Evolutionary conservation across 176 grass and related monocot species (phyloP).

Genomic region (Chloris gayana): DNA sequence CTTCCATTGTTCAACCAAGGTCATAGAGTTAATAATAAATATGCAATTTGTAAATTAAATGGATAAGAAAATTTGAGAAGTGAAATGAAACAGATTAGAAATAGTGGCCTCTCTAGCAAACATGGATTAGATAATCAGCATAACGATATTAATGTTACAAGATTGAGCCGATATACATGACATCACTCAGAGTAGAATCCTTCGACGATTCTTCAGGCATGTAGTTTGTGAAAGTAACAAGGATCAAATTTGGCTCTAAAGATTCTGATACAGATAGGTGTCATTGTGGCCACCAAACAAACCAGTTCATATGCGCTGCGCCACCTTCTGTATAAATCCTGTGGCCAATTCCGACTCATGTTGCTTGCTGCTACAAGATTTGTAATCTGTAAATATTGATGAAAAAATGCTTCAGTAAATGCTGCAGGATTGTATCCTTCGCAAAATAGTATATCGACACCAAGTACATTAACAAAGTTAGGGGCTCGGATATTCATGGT

Average conservation of each 20-base stretch:
- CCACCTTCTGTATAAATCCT: conserved; percentile 96
- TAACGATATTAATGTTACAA: neutral
- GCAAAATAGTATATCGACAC: neutral
- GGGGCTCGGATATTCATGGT: neutral
- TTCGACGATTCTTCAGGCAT: neutral
- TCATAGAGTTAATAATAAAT: no score
- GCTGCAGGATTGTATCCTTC: neutral
- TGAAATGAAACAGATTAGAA: neutral
- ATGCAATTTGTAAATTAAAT: neutral
- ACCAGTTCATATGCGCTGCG: conserved; percentile 71
- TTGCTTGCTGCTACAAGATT: conserved; percentile 88
- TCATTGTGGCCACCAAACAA: conserved; percentile 21
- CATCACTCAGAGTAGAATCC: neutral
- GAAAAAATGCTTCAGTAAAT: conserved; percentile 35
- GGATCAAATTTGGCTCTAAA: neutral
- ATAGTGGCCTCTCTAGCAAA: neutral
- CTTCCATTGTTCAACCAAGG: neutral
- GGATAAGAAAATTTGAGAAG: neutral
- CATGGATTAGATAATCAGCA: conserved; percentile 6
- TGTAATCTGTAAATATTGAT: conserved; percentile 65
- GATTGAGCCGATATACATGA: neutral
- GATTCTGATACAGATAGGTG: conserved; percentile 6
- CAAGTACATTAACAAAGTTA: neutral
- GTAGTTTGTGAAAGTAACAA: neutral
- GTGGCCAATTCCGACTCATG: conserved; percentile 88